Base-by-base conservation (phyloP, 768 basidiomycete species). In the Boletus edulis region DNA sequence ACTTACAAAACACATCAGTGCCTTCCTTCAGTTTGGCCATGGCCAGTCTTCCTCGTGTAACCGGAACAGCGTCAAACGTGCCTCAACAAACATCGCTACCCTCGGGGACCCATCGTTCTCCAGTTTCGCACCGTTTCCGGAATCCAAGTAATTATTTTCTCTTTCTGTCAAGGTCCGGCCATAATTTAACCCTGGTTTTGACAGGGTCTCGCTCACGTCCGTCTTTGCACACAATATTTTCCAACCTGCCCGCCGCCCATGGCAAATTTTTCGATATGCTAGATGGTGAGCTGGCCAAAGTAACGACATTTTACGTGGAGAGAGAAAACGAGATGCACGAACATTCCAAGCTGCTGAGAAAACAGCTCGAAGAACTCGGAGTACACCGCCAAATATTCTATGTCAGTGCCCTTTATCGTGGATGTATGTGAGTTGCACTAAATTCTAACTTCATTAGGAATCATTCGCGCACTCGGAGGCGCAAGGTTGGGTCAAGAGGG, bases 231-330 rank as follows among this genome's bases (percentile, higher is more conserved):
- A 73, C 78, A 20, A 69, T 90, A 24, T 67, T 89, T 17, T 75
- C 79, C 5, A 69, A 77, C 11, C 75, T 94, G 18, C 78, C 84
- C 13, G 76, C 82, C 0, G 72, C 78, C 22, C 88, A 95, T 64
- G 65, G 72, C 31, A 76, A 76, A 7, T 98, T 97, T 74, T 91
- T 98, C 56, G 78, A 82, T 3, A 76, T 83, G 22, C 77, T 98
- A 8, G 90, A 97, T 60, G 66, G 66, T 1, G 87, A 99, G 67
- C 75, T 98, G 3, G 83, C 87, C 20, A 97, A 96, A 69, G 83
- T 98, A 13, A 90, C 91, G 55, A 72, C 75, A 1, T 99, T 99
- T 70, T 98, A 91, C 67, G 63, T 80, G 6, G 83, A 81, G 24
- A 79, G 85, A 29, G 94, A 85, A 72, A 77, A 77, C 44, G 84